Evolutionary conservation across 2,329 filamentous ascomycete species (phyloP).

Genomic region (Pestalotiopsis fici): DNA sequence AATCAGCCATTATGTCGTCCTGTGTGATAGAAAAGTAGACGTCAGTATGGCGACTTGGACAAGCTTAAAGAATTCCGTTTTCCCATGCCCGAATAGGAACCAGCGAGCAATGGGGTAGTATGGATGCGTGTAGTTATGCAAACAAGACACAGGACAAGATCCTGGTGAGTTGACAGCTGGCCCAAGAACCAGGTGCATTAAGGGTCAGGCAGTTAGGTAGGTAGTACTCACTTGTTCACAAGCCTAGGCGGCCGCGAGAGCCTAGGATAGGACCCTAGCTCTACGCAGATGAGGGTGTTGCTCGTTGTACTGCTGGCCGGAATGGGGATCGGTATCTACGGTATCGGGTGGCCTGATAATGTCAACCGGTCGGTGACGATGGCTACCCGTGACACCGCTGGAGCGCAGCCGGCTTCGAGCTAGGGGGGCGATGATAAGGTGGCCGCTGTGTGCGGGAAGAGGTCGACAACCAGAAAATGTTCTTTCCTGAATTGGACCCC

Average conservation of each 20-base stretch:
- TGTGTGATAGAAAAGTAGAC: slow-evolving; percentile 30
- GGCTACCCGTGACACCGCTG: neutral
- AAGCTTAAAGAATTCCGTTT: neutral
- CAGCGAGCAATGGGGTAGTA: neutral
- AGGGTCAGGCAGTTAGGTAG: neutral
- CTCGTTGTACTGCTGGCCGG: neutral
- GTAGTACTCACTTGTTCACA: slow-evolving; percentile 22
- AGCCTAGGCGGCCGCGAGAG: slow-evolving; percentile 33
- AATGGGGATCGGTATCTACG: neutral
- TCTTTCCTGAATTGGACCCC: neutral
- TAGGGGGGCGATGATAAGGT: neutral
- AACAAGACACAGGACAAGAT: neutral
- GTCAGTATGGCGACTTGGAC: neutral
- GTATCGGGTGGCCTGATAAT: neutral
- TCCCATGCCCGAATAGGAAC: too few relatives aligned
- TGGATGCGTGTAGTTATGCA: too few relatives aligned
- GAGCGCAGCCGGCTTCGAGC: neutral
- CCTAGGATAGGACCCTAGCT: slow-evolving; percentile 30
- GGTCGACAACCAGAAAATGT: neutral
- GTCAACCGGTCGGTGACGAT: slow-evolving; percentile 1
- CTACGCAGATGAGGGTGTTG: slow-evolving; percentile 16
- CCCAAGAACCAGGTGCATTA: neutral
- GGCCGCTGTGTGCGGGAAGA: neutral
- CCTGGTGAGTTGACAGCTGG: neutral
- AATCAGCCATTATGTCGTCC: slow-evolving; percentile 58